phyloP scores from a whole-genome alignment of 768 basidiomycete species.

The Lentinula lateritia region DNA sequence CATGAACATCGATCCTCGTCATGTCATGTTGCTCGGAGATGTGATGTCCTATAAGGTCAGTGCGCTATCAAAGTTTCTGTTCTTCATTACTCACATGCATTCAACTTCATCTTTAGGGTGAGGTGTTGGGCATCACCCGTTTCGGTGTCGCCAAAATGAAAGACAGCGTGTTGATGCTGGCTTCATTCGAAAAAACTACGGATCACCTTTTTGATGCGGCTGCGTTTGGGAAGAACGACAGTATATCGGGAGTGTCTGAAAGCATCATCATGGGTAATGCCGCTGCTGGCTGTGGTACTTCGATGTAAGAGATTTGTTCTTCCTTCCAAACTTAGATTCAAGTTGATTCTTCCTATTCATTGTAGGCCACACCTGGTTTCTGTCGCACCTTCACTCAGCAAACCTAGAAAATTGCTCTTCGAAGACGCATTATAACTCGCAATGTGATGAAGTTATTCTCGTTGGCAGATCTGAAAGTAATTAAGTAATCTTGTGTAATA shows the following conservation, averaged over 20 bases:
- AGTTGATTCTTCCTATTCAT: not conserved
- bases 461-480: not conserved
- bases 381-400: constrained; percentile 36
- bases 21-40: constrained; percentile 97
- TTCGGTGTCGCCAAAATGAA: constrained; percentile 99
- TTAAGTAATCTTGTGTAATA: not conserved
- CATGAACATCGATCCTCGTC: constrained; percentile 97
- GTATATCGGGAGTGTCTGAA: constrained; percentile 94
- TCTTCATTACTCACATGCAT: not conserved
- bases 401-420: constrained; percentile 45
- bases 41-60: constrained; percentile 96
- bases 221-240: constrained; percentile 92
- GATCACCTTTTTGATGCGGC: constrained; percentile 98
- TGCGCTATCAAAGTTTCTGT: not conserved
- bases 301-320: constrained; percentile 56
- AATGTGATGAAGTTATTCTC: not conserved
- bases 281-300: constrained; percentile 90
- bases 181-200: constrained; percentile 99
- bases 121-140: constrained; percentile 95
- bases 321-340: not conserved
- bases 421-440: constrained; percentile 34
- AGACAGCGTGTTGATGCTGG: constrained; percentile 97
- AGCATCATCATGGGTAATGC: constrained; percentile 99
- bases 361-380: constrained; percentile 47
- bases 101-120: constrained; percentile 52